Conservation (phyloP, 176 grass and related monocot genomes). For the Bothriochloa decipiens region DNA sequence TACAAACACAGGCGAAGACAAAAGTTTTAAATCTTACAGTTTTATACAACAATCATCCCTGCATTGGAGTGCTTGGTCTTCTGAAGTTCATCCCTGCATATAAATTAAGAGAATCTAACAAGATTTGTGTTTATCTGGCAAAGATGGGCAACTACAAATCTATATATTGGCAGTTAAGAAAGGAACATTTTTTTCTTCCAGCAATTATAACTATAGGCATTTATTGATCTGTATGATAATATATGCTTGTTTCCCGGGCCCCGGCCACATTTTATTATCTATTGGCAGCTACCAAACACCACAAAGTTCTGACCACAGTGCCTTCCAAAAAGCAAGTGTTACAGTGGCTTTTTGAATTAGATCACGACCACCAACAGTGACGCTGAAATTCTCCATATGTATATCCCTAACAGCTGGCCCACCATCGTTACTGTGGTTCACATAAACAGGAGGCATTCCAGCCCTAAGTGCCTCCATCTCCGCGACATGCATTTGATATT, state of each 20-base stretch:
- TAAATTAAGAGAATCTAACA: too few species aligned
- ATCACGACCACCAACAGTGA: conserved; percentile 93
- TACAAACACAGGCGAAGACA: too few species aligned
- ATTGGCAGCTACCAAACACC: neutral
- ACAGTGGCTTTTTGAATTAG: conserved; percentile 84
- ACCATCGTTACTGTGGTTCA: conserved; percentile 66
- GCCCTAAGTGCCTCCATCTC: conserved; percentile 92
- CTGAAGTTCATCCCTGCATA: too few species aligned
- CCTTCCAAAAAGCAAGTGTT: conserved; percentile 85
- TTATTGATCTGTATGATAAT: too few species aligned
- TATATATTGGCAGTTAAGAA: too few species aligned
- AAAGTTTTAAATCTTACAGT: too few species aligned
- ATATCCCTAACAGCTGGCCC: conserved; percentile 87
- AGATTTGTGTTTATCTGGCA: too few species aligned
- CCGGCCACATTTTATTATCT: conserved; percentile 16
- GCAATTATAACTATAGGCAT: too few species aligned
- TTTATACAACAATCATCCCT: too few species aligned
- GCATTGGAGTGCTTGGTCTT: too few species aligned
- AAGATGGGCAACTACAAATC: too few species aligned
- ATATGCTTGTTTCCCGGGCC: neutral
- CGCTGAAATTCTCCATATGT: conserved; percentile 95
- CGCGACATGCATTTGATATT: conserved; percentile 84
- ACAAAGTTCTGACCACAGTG: conserved; percentile 71
- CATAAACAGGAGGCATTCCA: conserved; percentile 85
- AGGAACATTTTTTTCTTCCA: too few species aligned